Evolutionary conservation across 2,329 filamentous ascomycete genomes (phyloP), one percentile per base, ranked within the genome.

Genomic region (Rhexocercosporidium sp.): DNA sequence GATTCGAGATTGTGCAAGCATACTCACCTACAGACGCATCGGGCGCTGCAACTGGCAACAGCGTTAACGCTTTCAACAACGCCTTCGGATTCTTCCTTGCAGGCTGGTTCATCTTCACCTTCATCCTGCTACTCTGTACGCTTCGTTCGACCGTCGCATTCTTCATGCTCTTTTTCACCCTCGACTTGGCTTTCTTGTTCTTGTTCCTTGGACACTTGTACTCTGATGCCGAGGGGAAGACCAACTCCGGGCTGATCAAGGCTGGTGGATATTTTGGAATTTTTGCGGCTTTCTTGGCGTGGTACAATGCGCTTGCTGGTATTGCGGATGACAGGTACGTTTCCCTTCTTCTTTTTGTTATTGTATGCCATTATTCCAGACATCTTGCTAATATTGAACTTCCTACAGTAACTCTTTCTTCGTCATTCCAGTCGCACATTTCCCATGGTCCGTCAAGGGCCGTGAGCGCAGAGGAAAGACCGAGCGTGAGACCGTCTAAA

Each of bases 401-500:
- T 47, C 56, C 59, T 56, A 9, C 75, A 96, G 93, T 84, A 90
- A 90, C 81, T 90, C 87, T 31, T 97, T 97, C 89, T 96, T 97
- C 85, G 85, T 96, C 79, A 88, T 97, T 69, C 95, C 94, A 61
- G 94, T 97, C 70, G 90, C 92, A 75, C 94, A 97, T 85, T 96
- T 97, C 85, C 95, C 94, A 63, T 97, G 95, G 95, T 95, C 92
- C 44, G 90, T 92, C 75, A 91, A 91, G 81, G 92, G 88, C 62
- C 87, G 86, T 70, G 85, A 88, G 79, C 79, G 78, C 68, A 86
- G 89, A 69, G 78, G 76, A 67, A 83, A 71, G 83, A 81, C 79
- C 64, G 82, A 83, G 66, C 75, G 72, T 29, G 69, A 73, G 31
- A 74, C 69, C 2, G 75, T 76, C 57, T 77, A 75, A 73, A 51